Evolutionary conservation across 2,329 filamentous ascomycete genomes (phyloP), one percentile per base, ranked within the genome.

Genomic region (Cladosporium sp.): DNA sequence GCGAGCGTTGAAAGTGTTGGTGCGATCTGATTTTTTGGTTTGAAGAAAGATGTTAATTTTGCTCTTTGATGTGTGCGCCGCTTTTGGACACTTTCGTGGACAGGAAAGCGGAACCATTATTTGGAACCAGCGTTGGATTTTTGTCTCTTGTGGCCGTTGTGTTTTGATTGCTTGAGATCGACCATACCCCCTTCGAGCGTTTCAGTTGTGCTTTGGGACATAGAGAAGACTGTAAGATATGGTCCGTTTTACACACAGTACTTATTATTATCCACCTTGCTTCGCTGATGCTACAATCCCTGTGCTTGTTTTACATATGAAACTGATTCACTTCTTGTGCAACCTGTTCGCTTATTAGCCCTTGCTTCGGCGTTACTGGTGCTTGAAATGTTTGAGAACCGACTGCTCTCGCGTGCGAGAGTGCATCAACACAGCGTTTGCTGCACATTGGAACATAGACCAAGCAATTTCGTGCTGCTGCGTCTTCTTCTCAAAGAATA

Each of bases 131-230:
- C n/a, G 41, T 47, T 47, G n/a, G 41, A 21, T 21, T 21, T 14
- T 47, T 6, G 41, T 21, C 28, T 15, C 32, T 14, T 54, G 51
- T 34, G 28, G 34, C 21, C 47, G 21, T 59, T 59, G 57, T 36
- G 24, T 47, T 59, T 41, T 44, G 36, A 28, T 44, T 59, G 57
- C 36, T 59, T 58, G 12, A 51, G 44, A 51, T 36, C 41, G 30
- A 47, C 44, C 59, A 61, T 61, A 61, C 59, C 59, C 59, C 59
- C 30, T 52, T 61, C 28, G 57, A 61, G 59, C 59, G 59, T 61
- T 38, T 21, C 47, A 15, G 28, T 52, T 51, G 21, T 55, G 18
- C 11, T 3, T 3, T 34, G 7, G 26, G n/a, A 55, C 52, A 55
- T 55, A 34, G 52, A 34, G 34, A 55, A 34, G 10, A 21, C 7